Percentiles rank a stretch among this genome's conserved stretches.
Conservation (phyloP, 1,284 basidiomycete genomes). For the Ceratobasidium sp. region DNA sequence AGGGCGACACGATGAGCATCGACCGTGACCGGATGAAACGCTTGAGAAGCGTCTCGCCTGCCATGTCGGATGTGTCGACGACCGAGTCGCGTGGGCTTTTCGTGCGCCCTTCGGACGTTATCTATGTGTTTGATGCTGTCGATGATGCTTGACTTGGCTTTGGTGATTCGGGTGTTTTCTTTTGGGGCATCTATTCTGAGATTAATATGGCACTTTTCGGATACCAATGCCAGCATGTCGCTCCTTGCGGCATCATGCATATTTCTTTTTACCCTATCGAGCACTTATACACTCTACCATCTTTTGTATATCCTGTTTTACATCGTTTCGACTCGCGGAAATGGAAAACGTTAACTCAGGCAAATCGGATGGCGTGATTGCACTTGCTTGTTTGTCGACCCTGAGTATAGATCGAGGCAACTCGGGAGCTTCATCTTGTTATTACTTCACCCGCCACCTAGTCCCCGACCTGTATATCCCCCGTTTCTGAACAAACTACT, state of each 20-base stretch:
- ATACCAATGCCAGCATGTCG: constrained; percentile 36
- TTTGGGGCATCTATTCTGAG: constrained; percentile 34
- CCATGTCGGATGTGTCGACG: constrained; percentile 71
- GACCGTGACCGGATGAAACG: constrained; percentile 70
- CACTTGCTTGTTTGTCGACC: constrained; percentile 27
- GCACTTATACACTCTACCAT: constrained; percentile 35
- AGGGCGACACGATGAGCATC: constrained; percentile 73
- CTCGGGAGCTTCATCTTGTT: constrained; percentile 34
- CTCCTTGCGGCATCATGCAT: constrained; percentile 19
- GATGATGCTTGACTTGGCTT: constrained; percentile 34
- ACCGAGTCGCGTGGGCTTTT: constrained; percentile 79
- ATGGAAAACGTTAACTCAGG: constrained; percentile 13
- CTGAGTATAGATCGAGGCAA: constrained; percentile 37
- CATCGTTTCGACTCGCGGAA: constrained; percentile 22
- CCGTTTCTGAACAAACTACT: not conserved
- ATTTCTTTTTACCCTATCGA: constrained; percentile 32
- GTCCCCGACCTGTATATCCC: constrained; percentile 8
- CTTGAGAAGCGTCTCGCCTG: constrained; percentile 77
- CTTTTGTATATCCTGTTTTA: constrained; percentile 32
- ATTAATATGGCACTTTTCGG: constrained; percentile 33
- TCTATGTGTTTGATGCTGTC: constrained; percentile 81
- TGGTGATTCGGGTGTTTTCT: constrained; percentile 18
- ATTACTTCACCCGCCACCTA: not conserved
- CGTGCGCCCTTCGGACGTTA: constrained; percentile 82
- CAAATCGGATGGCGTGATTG: constrained; percentile 26